These are phyloP conservation scores for Singerocomus inundabilis DNA, from an alignment of 1,284 basidiomycete species.

Conservation along the genomic window DNA sequence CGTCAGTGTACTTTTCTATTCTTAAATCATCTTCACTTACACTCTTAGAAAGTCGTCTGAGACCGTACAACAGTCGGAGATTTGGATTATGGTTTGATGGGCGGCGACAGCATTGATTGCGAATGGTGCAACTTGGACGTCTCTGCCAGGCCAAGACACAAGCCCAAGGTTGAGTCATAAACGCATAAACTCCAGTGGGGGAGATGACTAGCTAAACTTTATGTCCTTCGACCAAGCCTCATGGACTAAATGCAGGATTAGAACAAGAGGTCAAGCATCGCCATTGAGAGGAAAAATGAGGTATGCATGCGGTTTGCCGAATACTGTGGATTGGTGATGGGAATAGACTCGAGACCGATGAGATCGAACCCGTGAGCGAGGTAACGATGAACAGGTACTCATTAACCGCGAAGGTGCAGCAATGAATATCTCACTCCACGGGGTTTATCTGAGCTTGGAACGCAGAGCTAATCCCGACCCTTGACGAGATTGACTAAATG, in stretches of 20 bases:
- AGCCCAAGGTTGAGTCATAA: not conserved
- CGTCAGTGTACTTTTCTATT: not conserved
- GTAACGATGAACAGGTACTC: not conserved
- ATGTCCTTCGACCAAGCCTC: not conserved
- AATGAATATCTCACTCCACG: slow-evolving; percentile 1
- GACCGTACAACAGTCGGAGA: slow-evolving; percentile 6
- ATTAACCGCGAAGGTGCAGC: not conserved
- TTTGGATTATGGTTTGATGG: not conserved
- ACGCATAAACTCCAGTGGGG: no score
- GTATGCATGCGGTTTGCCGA: not conserved
- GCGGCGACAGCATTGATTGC: not conserved
- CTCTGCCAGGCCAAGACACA: not conserved
- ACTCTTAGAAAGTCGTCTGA: slow-evolving; percentile 15
- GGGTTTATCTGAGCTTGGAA: not conserved
- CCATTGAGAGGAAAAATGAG: not conserved
- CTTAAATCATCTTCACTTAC: slow-evolving; percentile 1
- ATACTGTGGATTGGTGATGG: not conserved
- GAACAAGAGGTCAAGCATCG: not conserved
- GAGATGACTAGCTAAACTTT: no score
- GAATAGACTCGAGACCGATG: slow-evolving; percentile 1
- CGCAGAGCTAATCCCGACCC: not conserved
- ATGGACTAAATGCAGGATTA: not conserved
- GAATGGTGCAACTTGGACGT: slow-evolving; percentile 1
- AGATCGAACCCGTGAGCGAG: not conserved
- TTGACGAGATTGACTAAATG: not conserved